These are phyloP conservation scores for Castanea mollissima DNA, from an alignment of 306 rosid genomes.

Conservation along the genomic window DNA sequence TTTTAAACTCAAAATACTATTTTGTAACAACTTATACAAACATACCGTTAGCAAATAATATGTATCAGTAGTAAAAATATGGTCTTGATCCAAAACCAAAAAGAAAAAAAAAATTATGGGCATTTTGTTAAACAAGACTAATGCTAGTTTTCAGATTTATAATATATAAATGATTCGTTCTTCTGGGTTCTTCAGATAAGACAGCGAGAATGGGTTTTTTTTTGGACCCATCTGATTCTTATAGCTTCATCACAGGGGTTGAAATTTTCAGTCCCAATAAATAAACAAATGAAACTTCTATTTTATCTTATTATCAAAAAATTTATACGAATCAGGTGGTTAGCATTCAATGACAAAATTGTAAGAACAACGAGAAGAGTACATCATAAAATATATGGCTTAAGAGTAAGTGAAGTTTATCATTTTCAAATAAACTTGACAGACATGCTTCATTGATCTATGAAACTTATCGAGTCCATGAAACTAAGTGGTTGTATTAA, in stretches of 20 bases:
- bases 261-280: constrained; percentile 38
- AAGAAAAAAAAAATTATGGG: not conserved
- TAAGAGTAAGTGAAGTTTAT: constrained; percentile 21
- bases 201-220: constrained; percentile 40
- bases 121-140: not conserved
- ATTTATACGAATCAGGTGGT: constrained; percentile 37
- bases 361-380: constrained; percentile 21
- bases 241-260: constrained; percentile 18
- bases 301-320: constrained; percentile 63
- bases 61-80: not conserved
- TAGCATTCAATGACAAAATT: constrained; percentile 38
- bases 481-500: constrained; percentile 20
- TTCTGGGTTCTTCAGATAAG: constrained; percentile 26
- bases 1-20: no score
- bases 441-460: constrained; percentile 63
- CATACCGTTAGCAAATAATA: no score
- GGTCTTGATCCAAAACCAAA: not conserved
- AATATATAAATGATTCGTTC: constrained; percentile 7
- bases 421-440: constrained; percentile 53
- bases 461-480: constrained; percentile 29
- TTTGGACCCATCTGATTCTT: constrained; percentile 47
- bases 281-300: constrained; percentile 81
- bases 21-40: no score
- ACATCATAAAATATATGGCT: constrained; percentile 12
- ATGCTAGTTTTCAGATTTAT: not conserved